phyloP scores from a whole-genome alignment of 331 rosid species.

The Stylosanthes scabra region DNA sequence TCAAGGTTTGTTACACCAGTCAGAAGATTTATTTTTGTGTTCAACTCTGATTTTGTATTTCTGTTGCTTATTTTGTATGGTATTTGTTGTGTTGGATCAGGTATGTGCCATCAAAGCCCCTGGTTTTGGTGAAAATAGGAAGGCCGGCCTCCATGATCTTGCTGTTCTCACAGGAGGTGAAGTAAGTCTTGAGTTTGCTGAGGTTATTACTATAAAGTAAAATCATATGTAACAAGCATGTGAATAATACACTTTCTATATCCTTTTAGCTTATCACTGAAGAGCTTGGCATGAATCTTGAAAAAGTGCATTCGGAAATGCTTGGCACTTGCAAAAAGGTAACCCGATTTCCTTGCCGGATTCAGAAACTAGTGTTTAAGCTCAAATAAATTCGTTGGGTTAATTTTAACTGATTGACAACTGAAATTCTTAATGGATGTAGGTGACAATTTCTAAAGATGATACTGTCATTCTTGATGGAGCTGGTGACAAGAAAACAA shows the following conservation, averaged over 20 bases:
- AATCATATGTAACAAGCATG: neutral
- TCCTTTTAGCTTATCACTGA: slow-evolving; percentile 79
- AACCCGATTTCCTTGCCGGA: slow-evolving; percentile 13
- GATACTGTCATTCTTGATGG: slow-evolving; percentile 95
- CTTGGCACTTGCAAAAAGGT: slow-evolving; percentile 99
- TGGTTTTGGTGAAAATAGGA: slow-evolving; percentile 96
- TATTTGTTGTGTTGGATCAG: slow-evolving; percentile 45
- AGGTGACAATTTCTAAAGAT: slow-evolving; percentile 92
- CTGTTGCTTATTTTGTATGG: slow-evolving; percentile 22
- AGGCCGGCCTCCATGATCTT: slow-evolving; percentile 83
- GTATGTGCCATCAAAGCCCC: slow-evolving; percentile 98
- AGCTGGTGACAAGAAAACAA: slow-evolving; percentile 83
- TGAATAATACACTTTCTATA: slow-evolving; percentile 26
- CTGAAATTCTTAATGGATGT: slow-evolving; percentile 13
- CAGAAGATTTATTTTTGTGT: slow-evolving; percentile 1
- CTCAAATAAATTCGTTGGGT: neutral
- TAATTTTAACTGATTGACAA: neutral
- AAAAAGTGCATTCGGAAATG: slow-evolving; percentile 77
- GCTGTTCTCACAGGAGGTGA: slow-evolving; percentile 89
- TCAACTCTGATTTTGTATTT: neutral
- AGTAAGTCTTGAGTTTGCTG: slow-evolving; percentile 50
- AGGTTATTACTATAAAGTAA: neutral
- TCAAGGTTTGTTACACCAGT: slow-evolving; percentile 62
- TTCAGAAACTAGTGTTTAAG: neutral
- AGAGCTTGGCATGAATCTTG: slow-evolving; percentile 94